Evolutionary conservation across 2,329 filamentous ascomycete genomes (phyloP), one percentile per base, ranked within the genome.

Genomic region (Verticillium nonalfalfae): DNA sequence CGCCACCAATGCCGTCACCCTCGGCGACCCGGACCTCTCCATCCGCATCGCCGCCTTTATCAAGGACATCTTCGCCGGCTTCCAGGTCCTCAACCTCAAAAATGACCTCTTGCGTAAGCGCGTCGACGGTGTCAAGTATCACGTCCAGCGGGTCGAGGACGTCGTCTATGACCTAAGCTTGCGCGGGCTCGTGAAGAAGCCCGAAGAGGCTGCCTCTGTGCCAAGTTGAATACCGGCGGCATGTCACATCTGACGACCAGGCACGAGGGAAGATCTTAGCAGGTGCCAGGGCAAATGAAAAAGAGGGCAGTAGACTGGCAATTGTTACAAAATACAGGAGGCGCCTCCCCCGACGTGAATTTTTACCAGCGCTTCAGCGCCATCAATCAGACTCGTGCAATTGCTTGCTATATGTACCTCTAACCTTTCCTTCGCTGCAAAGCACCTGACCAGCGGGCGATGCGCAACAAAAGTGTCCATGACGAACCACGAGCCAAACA

Each of bases 121-220:
- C 64, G 92, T 91, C 61, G 95, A 99, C 77, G 90, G 89, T 5
- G 90, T 99, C 76, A 99, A 99, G 81, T 99, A 99, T 73, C 89
- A 90, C 69, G 92, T 99, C 70, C 99, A 98, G 82, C 94, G 96
- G 74, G 92, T 97, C 13, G 95, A 99, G 80, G 95, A 98, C 72
- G 93, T 99, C 13, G 94, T 98, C 58, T 99, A 99, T 72, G 95
- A 99, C 74, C 79, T 99, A 61, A 94, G 91, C 31, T 78, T 99
- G 71, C 85, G 95, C 62, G 94, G 95, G 58, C 75, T 98, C 71
- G 82, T 96, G 57, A 85, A 89, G 55, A 80, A 83, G 66, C 67
- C 72, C 3, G 68, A 68, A 0, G 69, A 69, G 40, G 69, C 65
- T 2, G 74, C 54, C 10, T 13, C 54, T 1, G 6, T 31, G 54